These are phyloP conservation scores for Ustilago tritici DNA, from an alignment of 1,284 basidiomycete species.

Conservation along the genomic window DNA sequence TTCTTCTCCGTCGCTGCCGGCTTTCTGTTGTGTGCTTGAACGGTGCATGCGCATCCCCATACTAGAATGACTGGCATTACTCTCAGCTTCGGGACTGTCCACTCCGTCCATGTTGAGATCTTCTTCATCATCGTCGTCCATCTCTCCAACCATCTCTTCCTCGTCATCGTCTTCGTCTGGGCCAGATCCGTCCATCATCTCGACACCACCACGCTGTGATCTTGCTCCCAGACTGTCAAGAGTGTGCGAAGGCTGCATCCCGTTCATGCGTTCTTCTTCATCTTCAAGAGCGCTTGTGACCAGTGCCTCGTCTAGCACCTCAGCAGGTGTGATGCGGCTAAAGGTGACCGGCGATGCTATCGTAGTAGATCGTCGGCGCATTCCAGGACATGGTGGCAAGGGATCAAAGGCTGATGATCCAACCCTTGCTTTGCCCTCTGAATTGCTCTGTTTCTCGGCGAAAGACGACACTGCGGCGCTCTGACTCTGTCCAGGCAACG, in stretches of 20 bases:
- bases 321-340: constrained; percentile 46
- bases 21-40: neutral
- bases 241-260: constrained; percentile 18
- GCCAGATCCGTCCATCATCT: constrained; percentile 15
- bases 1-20: constrained; percentile 9
- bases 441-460: constrained; percentile 2
- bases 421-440: constrained; percentile 8
- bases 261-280: constrained; percentile 44
- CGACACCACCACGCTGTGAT: constrained; percentile 8
- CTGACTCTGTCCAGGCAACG: constrained; percentile 5
- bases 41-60: constrained; percentile 6
- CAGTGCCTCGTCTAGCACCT: constrained; percentile 52
- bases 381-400: constrained; percentile 32
- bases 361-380: constrained; percentile 48
- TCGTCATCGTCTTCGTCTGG: constrained; percentile 37
- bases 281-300: constrained; percentile 46
- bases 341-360: constrained; percentile 40
- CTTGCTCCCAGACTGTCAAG: constrained; percentile 18
- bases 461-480: constrained; percentile 10
- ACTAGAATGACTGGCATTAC: constrained; percentile 13
- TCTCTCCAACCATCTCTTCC: constrained; percentile 14
- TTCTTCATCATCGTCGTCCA: constrained; percentile 12
- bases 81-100: constrained; percentile 13
- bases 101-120: constrained; percentile 11
- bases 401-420: constrained; percentile 42